These are phyloP conservation scores for Primulina tabacum DNA, from an alignment of 257 asterid genomes.

Conservation along the genomic window DNA sequence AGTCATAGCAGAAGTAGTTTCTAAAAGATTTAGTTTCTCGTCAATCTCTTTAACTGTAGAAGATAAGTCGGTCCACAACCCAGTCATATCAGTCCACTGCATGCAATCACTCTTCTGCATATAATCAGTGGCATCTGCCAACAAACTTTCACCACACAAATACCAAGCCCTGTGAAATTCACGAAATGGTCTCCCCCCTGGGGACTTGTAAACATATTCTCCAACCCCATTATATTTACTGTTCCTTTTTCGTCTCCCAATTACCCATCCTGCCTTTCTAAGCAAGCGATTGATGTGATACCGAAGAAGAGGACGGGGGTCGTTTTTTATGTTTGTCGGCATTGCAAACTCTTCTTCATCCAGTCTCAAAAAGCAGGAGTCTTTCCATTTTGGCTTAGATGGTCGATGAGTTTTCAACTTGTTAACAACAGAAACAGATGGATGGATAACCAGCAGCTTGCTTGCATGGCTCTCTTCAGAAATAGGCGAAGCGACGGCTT, in stretches of 20 bases:
- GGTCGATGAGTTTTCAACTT: constrained; percentile 37
- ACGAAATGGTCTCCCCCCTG: constrained; percentile 93
- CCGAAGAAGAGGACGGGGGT: constrained; percentile 95
- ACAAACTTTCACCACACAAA: constrained; percentile 71
- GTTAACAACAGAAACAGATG: constrained; percentile 36
- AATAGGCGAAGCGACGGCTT: constrained; percentile 64
- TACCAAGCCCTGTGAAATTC: constrained; percentile 93
- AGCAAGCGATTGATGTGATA: constrained; percentile 84
- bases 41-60: constrained; percentile 58
- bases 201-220: constrained; percentile 84
- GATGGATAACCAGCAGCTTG: constrained; percentile 53
- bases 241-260: constrained; percentile 92
- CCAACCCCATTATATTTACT: constrained; percentile 76
- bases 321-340: constrained; percentile 71
- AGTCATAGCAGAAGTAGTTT: constrained; percentile 61
- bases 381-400: constrained; percentile 87
- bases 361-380: constrained; percentile 73
- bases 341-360: constrained; percentile 63
- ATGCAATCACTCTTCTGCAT: constrained; percentile 43
- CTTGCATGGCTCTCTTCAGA: constrained; percentile 83
- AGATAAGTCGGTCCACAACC: constrained; percentile 70
- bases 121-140: constrained; percentile 41
- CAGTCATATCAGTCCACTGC: constrained; percentile 70
- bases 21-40: constrained; percentile 45
- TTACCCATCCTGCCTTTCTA: constrained; percentile 84